Base-by-base conservation (phyloP, 1,284 basidiomycete species). In the Tylopilus sp. region DNA sequence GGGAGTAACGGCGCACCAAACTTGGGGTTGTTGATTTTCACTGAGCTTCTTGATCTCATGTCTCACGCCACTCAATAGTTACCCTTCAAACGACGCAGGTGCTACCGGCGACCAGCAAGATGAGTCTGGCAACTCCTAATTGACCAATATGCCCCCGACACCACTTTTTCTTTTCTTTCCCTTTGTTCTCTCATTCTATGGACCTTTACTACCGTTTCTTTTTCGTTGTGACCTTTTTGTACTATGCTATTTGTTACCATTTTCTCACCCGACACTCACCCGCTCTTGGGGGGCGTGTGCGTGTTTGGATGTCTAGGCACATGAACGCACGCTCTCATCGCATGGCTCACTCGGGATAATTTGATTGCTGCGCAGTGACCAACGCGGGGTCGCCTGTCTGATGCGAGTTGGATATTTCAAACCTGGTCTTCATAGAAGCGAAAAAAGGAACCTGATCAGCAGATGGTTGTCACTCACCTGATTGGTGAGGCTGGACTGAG, bases 301-400 rank as follows among this genome's bases (percentile, higher is more conserved):
- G 33, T 39, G 41, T 39, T 16, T 44, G 29, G 34, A 6, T 48
- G 30, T 35, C 47, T 28, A 56, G 60, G 53, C 53, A 65, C 59
- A 62, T 58, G 52, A 55, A 52, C 49, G 46, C 61, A 64, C 51
- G 57, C 46, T 49, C 45, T 31, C 46, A 26, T 59, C 46, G 54
- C 61, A 49, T 64, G 59, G 42, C 18, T 49, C 42, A 42, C 33
- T 41, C 41, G 44, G 48, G 46, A 46, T 52, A 49, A 58, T 41
- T 33, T 26, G 47, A 37, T 16, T 41, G 34, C 38, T 43, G 48
- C 46, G 55, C 51, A 58, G 38, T 48, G 41, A 48, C 51, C 39
- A 55, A 48, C 35, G 49, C 29, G 57, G 59, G 48, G 46, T 49
- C 44, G 35, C 41, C 42, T 40, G 42, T 29, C 45, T 44, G 56